Evolutionary conservation across 768 basidiomycete genomes (phyloP).

Genomic region (Leucocoprinus leucothites): DNA sequence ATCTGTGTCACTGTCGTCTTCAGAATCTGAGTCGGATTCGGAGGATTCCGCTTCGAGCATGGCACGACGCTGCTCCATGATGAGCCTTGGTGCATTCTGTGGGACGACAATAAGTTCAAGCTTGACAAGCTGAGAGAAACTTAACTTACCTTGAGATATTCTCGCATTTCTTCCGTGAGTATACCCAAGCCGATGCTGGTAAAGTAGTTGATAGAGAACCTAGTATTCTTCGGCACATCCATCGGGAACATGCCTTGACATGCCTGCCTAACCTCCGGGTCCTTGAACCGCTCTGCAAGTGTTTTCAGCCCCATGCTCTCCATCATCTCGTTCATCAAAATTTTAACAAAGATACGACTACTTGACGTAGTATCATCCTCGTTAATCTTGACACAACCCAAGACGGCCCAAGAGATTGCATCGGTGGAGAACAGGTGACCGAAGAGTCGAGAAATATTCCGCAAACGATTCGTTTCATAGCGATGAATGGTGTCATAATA

Average conservation of each 20-base stretch:
- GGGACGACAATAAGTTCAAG: not conserved
- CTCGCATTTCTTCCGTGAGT: constrained; percentile 95
- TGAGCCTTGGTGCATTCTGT: constrained; percentile 87
- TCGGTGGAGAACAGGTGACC: constrained; percentile 88
- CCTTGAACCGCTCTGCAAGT: constrained; percentile 87
- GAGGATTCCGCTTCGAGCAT: constrained; percentile 71
- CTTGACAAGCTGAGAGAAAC: not conserved
- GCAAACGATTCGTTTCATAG: constrained; percentile 96
- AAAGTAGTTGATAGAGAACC: constrained; percentile 97
- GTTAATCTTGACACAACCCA: constrained; percentile 87
- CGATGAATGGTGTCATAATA: constrained; percentile 98
- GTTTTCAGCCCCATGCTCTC: constrained; percentile 89
- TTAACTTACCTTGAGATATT: constrained; percentile 79
- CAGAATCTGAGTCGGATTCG: constrained; percentile 33
- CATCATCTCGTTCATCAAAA: constrained; percentile 92
- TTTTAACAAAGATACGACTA: constrained; percentile 96
- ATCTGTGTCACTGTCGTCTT: constrained; percentile 24
- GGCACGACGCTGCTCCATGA: constrained; percentile 92
- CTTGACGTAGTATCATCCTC: constrained; percentile 98
- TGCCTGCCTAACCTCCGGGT: constrained; percentile 71
- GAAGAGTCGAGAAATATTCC: constrained; percentile 96
- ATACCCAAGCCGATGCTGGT: constrained; percentile 90
- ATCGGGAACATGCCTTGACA: constrained; percentile 90
- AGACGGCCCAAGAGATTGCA: constrained; percentile 83
- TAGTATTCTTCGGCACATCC: constrained; percentile 94